A percentile compares a stretch with the other conserved stretches of the same genome.
These are phyloP conservation scores for Haematococcus sp. DNA, from an alignment of 139 green algal genomes.

Conservation along the genomic window DNA sequence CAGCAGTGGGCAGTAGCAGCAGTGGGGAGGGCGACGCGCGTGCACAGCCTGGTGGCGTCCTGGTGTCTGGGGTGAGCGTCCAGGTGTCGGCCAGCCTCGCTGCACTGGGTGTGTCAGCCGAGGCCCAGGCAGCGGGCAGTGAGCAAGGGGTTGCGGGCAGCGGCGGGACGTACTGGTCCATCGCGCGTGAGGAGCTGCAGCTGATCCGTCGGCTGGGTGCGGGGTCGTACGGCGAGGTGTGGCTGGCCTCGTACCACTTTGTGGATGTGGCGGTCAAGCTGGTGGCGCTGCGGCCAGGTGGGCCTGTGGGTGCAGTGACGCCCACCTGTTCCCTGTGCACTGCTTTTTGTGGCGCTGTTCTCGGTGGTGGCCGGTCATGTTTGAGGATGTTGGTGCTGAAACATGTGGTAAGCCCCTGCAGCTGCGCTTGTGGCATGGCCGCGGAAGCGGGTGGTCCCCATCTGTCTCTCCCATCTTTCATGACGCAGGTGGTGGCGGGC, in stretches of 20 bases:
- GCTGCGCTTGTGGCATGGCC: not conserved
- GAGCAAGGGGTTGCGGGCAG: not conserved
- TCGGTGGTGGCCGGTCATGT: too few species aligned
- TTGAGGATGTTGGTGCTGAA: too few species aligned
- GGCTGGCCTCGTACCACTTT: slow-evolving; percentile 3
- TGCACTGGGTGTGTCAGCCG: not conserved
- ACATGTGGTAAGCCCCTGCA: not conserved
- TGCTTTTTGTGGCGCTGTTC: too few species aligned
- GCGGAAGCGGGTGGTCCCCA: not conserved
- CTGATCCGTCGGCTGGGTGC: not conserved
- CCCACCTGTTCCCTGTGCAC: not conserved
- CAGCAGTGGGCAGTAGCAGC: too few species aligned
- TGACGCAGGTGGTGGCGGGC: too few species aligned
- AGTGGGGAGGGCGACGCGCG: too few species aligned
- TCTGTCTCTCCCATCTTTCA: too few species aligned
- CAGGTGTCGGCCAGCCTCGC: too few species aligned
- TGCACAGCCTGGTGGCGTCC: too few species aligned
- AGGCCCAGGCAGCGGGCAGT: not conserved
- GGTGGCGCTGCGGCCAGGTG: not conserved
- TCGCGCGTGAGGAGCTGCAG: not conserved
- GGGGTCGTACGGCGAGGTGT: slow-evolving; percentile 6
- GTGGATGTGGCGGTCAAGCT: slow-evolving; percentile 11
- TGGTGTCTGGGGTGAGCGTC: too few species aligned
- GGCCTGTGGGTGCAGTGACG: not conserved
- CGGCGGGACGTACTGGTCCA: not conserved